Evolutionary conservation across 176 grass and related monocot genomes (phyloP).

Genomic region (Microstegium vimineum): DNA sequence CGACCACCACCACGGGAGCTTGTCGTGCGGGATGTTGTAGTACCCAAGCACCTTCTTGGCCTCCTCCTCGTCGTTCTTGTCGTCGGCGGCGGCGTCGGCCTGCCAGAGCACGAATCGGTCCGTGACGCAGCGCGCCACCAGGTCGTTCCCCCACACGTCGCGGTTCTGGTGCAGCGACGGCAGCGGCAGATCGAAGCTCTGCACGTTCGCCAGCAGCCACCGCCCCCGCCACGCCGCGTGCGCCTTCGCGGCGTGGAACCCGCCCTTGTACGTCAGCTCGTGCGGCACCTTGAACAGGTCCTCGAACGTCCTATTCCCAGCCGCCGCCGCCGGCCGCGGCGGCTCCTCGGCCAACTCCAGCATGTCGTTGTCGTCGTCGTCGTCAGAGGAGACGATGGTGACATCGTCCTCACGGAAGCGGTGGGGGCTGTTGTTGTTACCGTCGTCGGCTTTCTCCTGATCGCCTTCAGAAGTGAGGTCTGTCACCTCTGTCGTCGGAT

Average conservation of each 20-base stretch:
- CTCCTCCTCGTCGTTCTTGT: background rate
- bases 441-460: background rate
- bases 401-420: too few relatives aligned
- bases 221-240: background rate
- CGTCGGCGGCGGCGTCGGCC: background rate
- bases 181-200: background rate
- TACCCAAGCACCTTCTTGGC: conserved; percentile 7
- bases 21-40: background rate
- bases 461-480: background rate
- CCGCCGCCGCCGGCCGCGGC: background rate
- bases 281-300: background rate
- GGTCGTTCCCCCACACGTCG: background rate
- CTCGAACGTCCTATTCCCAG: background rate
- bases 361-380: too few relatives aligned
- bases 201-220: conserved; percentile 17
- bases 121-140: background rate
- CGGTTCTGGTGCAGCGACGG: background rate
- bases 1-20: background rate
- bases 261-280: background rate
- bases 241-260: background rate
- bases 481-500: too few relatives aligned
- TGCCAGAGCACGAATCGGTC: conserved; percentile 12
- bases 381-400: too few relatives aligned
- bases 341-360: too few relatives aligned
- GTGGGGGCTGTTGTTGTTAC: background rate